These are phyloP conservation scores for Microsporum canis DNA, from an alignment of 2,329 filamentous ascomycete genomes.

Conservation along the genomic window DNA sequence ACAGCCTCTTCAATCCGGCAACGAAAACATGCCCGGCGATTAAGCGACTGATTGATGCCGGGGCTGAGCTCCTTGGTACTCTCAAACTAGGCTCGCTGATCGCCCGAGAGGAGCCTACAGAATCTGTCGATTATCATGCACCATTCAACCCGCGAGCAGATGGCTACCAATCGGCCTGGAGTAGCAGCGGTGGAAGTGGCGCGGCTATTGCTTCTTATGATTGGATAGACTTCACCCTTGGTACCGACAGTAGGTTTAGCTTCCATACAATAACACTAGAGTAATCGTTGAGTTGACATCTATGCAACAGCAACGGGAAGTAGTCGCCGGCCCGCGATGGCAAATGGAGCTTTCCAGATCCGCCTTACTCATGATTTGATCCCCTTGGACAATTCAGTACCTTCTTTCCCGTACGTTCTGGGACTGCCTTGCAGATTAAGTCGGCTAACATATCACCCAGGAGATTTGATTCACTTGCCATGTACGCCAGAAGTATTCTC, in stretches of 20 bases:
- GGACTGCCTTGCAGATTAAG: neutral
- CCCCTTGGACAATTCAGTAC: neutral
- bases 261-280: neutral
- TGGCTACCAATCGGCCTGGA: slow-evolving; percentile 22
- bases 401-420: neutral
- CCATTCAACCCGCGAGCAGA: slow-evolving; percentile 32
- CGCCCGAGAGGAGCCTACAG: slow-evolving; percentile 20
- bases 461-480: neutral
- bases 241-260: slow-evolving; percentile 18
- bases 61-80: slow-evolving; percentile 42
- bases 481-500: neutral
- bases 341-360: neutral
- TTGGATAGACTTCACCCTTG: slow-evolving; percentile 25
- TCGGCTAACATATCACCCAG: neutral
- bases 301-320: neutral
- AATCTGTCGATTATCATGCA: slow-evolving; percentile 28
- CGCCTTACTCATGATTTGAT: neutral
- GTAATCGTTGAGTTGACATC: neutral
- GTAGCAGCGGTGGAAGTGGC: slow-evolving; percentile 17
- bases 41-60: slow-evolving; percentile 41
- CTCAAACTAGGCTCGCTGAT: slow-evolving; percentile 27
- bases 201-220: slow-evolving; percentile 23
- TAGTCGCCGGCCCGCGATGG: neutral
- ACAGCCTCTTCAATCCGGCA: slow-evolving; percentile 39
- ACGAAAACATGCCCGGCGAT: slow-evolving; percentile 41